Conservation (phyloP, 1,139 yeast genomes). For the Diutina ranongensis region DNA sequence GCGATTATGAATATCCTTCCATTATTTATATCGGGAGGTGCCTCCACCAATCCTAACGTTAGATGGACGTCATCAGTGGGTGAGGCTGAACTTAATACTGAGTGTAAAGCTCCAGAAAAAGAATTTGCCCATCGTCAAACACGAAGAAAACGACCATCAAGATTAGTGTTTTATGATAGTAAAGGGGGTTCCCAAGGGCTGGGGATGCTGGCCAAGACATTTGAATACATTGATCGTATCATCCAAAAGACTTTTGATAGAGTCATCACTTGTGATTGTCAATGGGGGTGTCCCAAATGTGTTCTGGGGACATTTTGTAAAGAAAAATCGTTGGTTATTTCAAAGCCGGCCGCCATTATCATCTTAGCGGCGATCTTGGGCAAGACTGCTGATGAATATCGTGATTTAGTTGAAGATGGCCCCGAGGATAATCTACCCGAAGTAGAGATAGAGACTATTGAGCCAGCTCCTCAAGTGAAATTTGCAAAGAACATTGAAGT, state of each 20-base stretch:
- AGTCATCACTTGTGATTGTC: constrained; percentile 60
- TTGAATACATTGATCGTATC: constrained; percentile 61
- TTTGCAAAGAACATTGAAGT: constrained; percentile 50
- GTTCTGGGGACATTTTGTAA: constrained; percentile 69
- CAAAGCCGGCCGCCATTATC: constrained; percentile 78
- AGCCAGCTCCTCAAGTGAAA: constrained; percentile 40
- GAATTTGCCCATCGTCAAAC: constrained; percentile 74
- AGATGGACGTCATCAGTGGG: constrained; percentile 37
- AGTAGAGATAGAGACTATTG: constrained; percentile 56
- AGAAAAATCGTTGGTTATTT: constrained; percentile 71
- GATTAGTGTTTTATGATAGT: constrained; percentile 74
- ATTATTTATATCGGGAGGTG: constrained; percentile 31
- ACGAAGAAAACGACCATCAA: constrained; percentile 66
- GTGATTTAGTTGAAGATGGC: constrained; percentile 46
- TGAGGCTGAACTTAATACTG: constrained; percentile 70
- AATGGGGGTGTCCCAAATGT: constrained; percentile 85
- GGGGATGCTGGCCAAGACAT: constrained; percentile 70
- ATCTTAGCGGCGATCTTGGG: constrained; percentile 44
- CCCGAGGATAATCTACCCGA: constrained; percentile 78
- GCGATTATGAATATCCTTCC: constrained; percentile 73
- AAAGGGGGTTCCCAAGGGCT: constrained; percentile 71
- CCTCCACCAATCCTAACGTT: constrained; percentile 28
- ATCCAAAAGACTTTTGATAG: constrained; percentile 47
- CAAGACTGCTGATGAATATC: constrained; percentile 28
- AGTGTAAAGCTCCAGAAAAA: constrained; percentile 94